phyloP scores from a whole-genome alignment of 352 stramenopile species.

The Pythium brachiatum region DNA sequence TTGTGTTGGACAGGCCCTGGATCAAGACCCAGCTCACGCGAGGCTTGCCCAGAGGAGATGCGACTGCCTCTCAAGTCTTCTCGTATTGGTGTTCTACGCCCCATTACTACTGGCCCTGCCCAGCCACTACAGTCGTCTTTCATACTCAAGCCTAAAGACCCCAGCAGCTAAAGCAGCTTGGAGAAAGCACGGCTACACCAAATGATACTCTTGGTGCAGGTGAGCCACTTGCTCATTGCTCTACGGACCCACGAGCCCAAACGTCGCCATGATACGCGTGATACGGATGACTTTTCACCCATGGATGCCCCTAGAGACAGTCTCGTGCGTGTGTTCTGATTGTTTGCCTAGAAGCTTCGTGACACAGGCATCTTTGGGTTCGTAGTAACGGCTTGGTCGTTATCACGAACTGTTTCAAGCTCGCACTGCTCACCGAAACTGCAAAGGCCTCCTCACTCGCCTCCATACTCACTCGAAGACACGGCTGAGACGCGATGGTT shows the following conservation, averaged over 20 bases:
- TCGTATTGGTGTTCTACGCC: constrained; percentile 13
- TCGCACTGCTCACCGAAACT: neutral
- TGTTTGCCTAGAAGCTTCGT: neutral
- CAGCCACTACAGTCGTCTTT: constrained; percentile 46
- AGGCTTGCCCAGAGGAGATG: constrained; percentile 11
- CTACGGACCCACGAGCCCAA: neutral
- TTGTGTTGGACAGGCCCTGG: too few relatives aligned
- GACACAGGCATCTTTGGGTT: neutral
- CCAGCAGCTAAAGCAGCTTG: neutral
- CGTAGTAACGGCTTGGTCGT: neutral
- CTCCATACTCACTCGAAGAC: constrained; percentile 1
- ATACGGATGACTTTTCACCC: neutral
- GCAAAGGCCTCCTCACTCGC: neutral
- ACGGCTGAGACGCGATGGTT: neutral
- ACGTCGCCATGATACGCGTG: neutral
- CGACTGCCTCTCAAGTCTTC: constrained; percentile 13
- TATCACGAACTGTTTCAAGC: neutral
- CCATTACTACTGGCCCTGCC: constrained; percentile 3
- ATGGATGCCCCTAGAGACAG: neutral
- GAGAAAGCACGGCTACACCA: neutral
- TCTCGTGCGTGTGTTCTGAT: neutral
- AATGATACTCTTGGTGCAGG: neutral
- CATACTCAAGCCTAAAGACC: constrained; percentile 33
- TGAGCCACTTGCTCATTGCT: neutral
- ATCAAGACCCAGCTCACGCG: constrained; percentile 11